Percentiles rank a stretch among this genome's conserved stretches.
These are phyloP conservation scores for Psidium friedrichsthalianum DNA, from an alignment of 345 rosid species.

Conservation along the genomic window DNA sequence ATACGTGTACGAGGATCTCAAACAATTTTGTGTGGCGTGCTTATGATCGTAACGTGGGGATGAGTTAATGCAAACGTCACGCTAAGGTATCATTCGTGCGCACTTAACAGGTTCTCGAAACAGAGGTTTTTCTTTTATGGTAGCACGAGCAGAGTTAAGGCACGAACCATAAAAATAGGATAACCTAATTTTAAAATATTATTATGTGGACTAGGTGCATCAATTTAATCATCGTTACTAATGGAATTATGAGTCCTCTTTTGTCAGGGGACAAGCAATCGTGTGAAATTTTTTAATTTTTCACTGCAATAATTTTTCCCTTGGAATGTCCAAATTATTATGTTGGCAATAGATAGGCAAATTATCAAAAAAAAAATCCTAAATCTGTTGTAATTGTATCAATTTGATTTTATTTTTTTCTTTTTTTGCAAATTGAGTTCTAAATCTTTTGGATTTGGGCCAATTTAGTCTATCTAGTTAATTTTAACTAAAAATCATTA, in stretches of 20 bases:
- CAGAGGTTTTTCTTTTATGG: background rate
- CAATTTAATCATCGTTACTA: background rate
- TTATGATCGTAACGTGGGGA: conserved; percentile 1
- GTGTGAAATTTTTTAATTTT: background rate
- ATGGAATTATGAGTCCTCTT: background rate
- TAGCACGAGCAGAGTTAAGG: background rate
- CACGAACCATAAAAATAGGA: background rate
- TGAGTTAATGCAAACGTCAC: conserved; percentile 28
- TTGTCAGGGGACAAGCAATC: background rate
- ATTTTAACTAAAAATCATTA: no score
- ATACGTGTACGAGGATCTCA: background rate
- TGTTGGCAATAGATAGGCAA: background rate
- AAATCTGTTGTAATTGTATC: no score
- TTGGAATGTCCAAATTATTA: background rate
- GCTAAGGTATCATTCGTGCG: background rate
- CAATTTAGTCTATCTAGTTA: no score
- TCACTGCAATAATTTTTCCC: background rate
- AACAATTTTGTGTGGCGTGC: conserved; percentile 2
- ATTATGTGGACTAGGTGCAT: background rate
- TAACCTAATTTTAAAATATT: background rate
- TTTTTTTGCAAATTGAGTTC: no score
- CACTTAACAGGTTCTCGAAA: background rate
- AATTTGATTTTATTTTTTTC: no score
- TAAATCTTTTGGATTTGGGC: no score
- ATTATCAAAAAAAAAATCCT: no score